Evolutionary conservation across 331 rosid species (phyloP).

Genomic region (Rhamnella rubrinervis): DNA sequence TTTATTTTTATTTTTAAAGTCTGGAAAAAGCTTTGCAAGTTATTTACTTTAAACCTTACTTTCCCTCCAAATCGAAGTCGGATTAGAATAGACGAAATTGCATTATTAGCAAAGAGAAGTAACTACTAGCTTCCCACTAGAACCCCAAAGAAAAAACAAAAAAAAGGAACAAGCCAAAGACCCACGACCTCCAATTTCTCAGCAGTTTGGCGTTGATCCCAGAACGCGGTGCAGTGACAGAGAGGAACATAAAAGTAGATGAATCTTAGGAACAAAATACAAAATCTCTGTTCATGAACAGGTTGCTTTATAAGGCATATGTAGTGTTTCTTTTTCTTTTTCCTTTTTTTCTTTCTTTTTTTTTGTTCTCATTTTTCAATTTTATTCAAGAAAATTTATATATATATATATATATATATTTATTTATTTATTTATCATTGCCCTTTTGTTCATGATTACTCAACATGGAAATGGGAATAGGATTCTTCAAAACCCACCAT

Average conservation of each 20-base stretch:
- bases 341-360: neutral
- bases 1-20: too few species aligned
- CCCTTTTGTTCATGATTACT: neutral
- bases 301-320: neutral
- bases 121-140: too few species aligned
- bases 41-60: too few species aligned
- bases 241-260: constrained; percentile 7
- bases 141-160: neutral
- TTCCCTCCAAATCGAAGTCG: too few species aligned
- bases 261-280: constrained; percentile 16
- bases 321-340: neutral
- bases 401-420: too few species aligned
- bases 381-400: too few species aligned
- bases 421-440: neutral
- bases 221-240: constrained; percentile 9
- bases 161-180: too few species aligned
- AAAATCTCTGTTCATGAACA: neutral
- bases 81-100: too few species aligned
- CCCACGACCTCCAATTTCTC: neutral
- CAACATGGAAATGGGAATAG: too few species aligned
- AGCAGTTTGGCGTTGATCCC: neutral
- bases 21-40: too few species aligned
- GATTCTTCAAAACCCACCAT: neutral
- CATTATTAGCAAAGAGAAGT: too few species aligned
- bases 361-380: neutral